Evolutionary conservation across 257 asterid species (phyloP).

Genomic region (Scutellaria barbata): DNA sequence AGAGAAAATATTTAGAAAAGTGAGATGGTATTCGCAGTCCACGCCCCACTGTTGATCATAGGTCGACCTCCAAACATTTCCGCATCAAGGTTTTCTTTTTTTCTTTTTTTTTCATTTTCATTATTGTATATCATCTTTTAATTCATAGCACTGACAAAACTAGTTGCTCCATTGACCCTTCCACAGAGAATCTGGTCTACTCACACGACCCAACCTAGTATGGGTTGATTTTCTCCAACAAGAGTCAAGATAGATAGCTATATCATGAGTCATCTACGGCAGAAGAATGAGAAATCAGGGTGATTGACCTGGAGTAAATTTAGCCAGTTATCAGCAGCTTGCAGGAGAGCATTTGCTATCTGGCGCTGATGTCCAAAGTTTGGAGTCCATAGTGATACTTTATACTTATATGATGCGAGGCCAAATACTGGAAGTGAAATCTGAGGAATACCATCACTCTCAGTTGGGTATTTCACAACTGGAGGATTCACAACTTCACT

Average conservation of each 20-base stretch:
- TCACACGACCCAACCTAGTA: slow-evolving; percentile 12
- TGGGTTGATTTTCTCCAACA: slow-evolving; percentile 17
- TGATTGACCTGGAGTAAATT: slow-evolving; percentile 64
- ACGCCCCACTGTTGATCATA: too few species aligned
- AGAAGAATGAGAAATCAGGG: slow-evolving; percentile 91
- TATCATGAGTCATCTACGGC: slow-evolving; percentile 52
- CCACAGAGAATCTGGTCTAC: slow-evolving; percentile 18
- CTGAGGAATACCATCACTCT: slow-evolving; percentile 55
- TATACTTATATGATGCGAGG: slow-evolving; percentile 80
- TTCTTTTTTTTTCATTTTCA: background rate
- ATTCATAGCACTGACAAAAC: slow-evolving; percentile 6
- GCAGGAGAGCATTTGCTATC: slow-evolving; percentile 58
- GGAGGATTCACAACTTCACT: slow-evolving; percentile 55
- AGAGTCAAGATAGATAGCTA: slow-evolving; percentile 10
- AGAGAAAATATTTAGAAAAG: too few species aligned
- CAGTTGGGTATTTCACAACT: slow-evolving; percentile 51
- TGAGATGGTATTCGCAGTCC: too few species aligned
- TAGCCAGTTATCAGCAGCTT: slow-evolving; percentile 76
- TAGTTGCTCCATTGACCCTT: slow-evolving; percentile 23
- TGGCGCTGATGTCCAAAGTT: slow-evolving; percentile 54
- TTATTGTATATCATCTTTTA: slow-evolving; percentile 4
- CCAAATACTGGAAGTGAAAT: slow-evolving; percentile 80
- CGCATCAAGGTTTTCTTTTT: too few species aligned
- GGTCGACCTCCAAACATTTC: too few species aligned
- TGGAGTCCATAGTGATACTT: slow-evolving; percentile 78